Base-by-base conservation (phyloP, 2,329 filamentous ascomycete species). In the Aspergillus luchuensis region DNA sequence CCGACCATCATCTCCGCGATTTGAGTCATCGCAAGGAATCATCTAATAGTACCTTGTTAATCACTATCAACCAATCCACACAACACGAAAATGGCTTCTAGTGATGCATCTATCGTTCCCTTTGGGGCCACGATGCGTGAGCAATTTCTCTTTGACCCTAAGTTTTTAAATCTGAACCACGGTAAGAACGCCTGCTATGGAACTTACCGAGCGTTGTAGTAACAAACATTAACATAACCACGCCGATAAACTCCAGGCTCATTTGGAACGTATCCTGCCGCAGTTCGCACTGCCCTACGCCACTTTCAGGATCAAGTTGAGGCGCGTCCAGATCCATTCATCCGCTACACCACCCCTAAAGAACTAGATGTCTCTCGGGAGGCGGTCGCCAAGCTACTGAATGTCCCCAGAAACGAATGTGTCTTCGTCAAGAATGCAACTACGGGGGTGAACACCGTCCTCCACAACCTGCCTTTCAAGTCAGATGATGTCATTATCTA, bases 381-480 rank as follows among this genome's bases (percentile, higher is more conserved):
- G 39, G 88, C 87, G 3, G 78, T 93, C 4, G 89, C 91, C 0
- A 73, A 79, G 23, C 70, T 91, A 17, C 79, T 97, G 62, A 85
- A 90, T 61, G 89, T 85, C 0, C 87, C 89, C 0, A 71, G 80
- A 1, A 82, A 88, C 8, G 87, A 88, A 8, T 79, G 91, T 41
- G 92, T 96, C 1, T 89, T 96, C 65, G 87, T 96, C 0, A 80
- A 85, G 60, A 97, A 97, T 73, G 91, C 92, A 8, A 96, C 91
- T 0, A 88, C 85, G 0, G 79, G 77, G 57, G 69, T 78, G 50
- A 94, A 95, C 77, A 91, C 87, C 0, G 85, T 96, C 4, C 83
- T 97, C 15, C 86, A 89, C 45, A 93, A 90, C 72, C 75, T 97
- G 2, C 71, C 73, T 1, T 96, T 88, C 82, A 74, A 85, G 41